Conservation (phyloP, 2,329 filamentous ascomycete species). For the Cercospora beticola region DNA sequence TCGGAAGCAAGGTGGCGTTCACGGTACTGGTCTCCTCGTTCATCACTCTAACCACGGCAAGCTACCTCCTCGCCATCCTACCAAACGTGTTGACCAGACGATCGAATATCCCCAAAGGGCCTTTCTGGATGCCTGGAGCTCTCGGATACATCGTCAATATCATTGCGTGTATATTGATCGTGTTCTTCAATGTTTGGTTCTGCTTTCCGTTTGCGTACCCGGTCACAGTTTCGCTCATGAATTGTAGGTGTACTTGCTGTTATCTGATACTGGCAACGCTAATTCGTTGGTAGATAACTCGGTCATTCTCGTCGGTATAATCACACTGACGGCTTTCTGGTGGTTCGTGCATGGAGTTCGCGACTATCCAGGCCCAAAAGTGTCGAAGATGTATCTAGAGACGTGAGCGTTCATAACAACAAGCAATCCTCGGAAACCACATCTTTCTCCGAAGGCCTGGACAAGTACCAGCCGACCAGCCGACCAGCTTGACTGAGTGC, state of each 20-base stretch:
- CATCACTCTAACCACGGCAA: slow-evolving; percentile 38
- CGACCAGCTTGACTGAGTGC: neutral
- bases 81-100: slow-evolving; percentile 38
- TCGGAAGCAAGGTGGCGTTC: slow-evolving; percentile 38
- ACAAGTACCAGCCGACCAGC: neutral
- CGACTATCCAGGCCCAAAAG: slow-evolving; percentile 54
- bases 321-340: slow-evolving; percentile 51
- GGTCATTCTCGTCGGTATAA: slow-evolving; percentile 53
- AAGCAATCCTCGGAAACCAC: neutral
- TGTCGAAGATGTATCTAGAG: slow-evolving; percentile 46
- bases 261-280: slow-evolving; percentile 27
- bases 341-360: slow-evolving; percentile 51
- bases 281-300: slow-evolving; percentile 52
- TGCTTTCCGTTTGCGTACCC: slow-evolving; percentile 39
- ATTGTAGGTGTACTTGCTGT: slow-evolving; percentile 44
- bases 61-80: slow-evolving; percentile 40
- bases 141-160: slow-evolving; percentile 36
- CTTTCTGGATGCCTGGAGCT: slow-evolving; percentile 39
- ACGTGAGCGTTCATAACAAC: neutral
- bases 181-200: slow-evolving; percentile 41
- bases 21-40: slow-evolving; percentile 40
- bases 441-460: neutral
- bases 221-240: slow-evolving; percentile 32
- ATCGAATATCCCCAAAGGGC: slow-evolving; percentile 35
- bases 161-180: slow-evolving; percentile 36